Percentiles rank a stretch among this genome's conserved stretches.
Evolutionary conservation across 306 rosid genomes (phyloP).

Genomic region (Quercus wislizeni): DNA sequence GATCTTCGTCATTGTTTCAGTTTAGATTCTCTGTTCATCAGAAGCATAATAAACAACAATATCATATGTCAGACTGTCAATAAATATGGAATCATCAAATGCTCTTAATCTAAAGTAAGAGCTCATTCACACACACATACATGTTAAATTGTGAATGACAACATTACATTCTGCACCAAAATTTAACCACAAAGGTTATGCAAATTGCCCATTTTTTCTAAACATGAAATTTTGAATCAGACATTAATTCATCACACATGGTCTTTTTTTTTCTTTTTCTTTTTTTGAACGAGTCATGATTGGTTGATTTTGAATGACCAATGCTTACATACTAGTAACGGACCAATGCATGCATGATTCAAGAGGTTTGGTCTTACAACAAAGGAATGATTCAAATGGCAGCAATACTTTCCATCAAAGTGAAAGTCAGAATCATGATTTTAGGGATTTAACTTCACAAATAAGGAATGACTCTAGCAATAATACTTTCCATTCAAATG

Average conservation of each 20-base stretch:
- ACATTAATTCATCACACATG: too few species aligned
- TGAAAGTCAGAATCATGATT: too few species aligned
- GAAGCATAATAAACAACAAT: constrained; percentile 15
- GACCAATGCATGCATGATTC: too few species aligned
- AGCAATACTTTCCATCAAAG: too few species aligned
- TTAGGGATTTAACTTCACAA: too few species aligned
- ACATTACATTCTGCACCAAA: neutral
- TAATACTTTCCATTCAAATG: too few species aligned
- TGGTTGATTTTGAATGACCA: neutral
- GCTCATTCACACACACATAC: neutral
- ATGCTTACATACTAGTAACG: neutral
- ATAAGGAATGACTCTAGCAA: too few species aligned
- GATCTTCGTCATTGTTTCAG: constrained; percentile 77
- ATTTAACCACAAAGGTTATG: neutral
- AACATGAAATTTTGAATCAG: too few species aligned
- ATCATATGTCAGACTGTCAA: constrained; percentile 5
- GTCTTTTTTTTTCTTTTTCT: neutral
- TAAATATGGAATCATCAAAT: neutral
- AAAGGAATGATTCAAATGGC: too few species aligned
- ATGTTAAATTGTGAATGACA: neutral
- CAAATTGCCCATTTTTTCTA: neutral
- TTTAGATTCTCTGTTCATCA: constrained; percentile 28
- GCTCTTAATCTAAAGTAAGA: neutral
- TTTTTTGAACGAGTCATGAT: neutral
- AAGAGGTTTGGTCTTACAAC: too few species aligned